A percentile compares a stretch with the other conserved stretches of the same genome.
Conservation (phyloP, 495 filamentous ascomycete genomes). For the Tetracladium marchalianum region DNA sequence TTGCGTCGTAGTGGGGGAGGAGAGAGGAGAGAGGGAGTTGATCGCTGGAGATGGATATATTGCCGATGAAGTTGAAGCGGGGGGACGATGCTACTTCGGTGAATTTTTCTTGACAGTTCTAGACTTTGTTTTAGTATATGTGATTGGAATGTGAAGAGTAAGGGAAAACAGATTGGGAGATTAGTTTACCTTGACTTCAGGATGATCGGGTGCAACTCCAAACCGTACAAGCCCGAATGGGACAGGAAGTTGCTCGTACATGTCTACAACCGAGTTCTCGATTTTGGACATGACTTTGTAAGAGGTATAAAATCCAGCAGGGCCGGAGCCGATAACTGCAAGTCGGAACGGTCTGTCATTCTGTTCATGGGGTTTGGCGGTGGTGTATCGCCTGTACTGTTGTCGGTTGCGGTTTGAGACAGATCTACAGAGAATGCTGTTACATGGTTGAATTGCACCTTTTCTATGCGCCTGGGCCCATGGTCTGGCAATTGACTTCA, state of each 20-base stretch:
- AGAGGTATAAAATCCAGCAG: slow-evolving; percentile 92
- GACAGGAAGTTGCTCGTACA: slow-evolving; percentile 91
- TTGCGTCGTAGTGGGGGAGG: slow-evolving; percentile 79
- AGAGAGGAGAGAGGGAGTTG: slow-evolving; percentile 56
- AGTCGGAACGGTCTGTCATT: slow-evolving; percentile 55
- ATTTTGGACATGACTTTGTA: slow-evolving; percentile 71
- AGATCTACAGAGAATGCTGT: too few species aligned
- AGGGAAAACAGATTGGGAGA: not conserved
- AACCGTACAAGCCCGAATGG: slow-evolving; percentile 88
- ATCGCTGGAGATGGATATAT: slow-evolving; percentile 62
- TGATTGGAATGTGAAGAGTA: not conserved
- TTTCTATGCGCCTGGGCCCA: too few species aligned
- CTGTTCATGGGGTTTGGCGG: slow-evolving; percentile 14
- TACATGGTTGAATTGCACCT: too few species aligned
- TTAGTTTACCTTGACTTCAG: slow-evolving; percentile 83
- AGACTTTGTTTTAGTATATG: slow-evolving; percentile 2
- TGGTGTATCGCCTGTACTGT: slow-evolving; percentile 11
- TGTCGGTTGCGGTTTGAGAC: not conserved
- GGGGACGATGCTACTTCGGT: slow-evolving; percentile 72
- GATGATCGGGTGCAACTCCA: slow-evolving; percentile 94
- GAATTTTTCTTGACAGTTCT: slow-evolving; percentile 95
- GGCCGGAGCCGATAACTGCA: slow-evolving; percentile 88
- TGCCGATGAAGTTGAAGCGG: slow-evolving; percentile 86
- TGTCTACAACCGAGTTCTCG: slow-evolving; percentile 66
- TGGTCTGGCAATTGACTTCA: too few species aligned